Percentiles rank a stretch among this genome's conserved stretches.
Conservation (phyloP, 106 monocot genomes). For the Acanthochlamys bracteata region DNA sequence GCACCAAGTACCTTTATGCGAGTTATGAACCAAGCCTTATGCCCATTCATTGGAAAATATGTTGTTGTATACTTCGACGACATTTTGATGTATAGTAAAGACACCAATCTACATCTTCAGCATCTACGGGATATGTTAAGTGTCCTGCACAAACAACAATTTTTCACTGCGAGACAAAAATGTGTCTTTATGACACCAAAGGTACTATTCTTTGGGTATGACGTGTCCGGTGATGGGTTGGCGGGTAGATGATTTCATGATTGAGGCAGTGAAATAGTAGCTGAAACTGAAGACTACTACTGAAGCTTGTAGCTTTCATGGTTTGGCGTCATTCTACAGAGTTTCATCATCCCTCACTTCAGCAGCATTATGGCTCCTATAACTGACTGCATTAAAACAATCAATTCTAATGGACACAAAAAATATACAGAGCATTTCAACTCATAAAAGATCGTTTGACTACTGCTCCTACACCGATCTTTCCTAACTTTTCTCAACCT, state of each 20-base stretch:
- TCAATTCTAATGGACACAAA: too few relatives aligned
- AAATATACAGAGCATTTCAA: neutral
- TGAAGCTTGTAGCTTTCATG: slow-evolving; percentile 13
- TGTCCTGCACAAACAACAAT: neutral
- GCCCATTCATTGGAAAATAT: neutral
- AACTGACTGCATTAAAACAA: neutral
- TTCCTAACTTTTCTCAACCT: neutral
- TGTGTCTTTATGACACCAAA: neutral
- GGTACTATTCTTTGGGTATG: slow-evolving; percentile 3
- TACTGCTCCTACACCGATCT: neutral
- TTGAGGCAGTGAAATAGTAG: neutral
- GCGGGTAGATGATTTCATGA: neutral
- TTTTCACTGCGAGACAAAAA: neutral
- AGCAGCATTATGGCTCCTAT: slow-evolving; percentile 1
- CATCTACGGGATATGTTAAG: neutral
- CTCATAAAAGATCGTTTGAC: too few relatives aligned
- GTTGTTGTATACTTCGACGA: slow-evolving; percentile 14
- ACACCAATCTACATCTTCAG: neutral
- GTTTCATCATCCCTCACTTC: slow-evolving; percentile 3
- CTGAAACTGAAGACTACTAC: neutral
- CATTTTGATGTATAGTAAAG: neutral
- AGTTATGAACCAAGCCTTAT: slow-evolving; percentile 5
- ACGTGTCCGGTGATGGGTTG: neutral
- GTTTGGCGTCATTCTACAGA: slow-evolving; percentile 11
- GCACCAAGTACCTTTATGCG: slow-evolving; percentile 15